Evolutionary conservation across 768 basidiomycete species (phyloP).

Genomic region (Artomyces pyxidatus): DNA sequence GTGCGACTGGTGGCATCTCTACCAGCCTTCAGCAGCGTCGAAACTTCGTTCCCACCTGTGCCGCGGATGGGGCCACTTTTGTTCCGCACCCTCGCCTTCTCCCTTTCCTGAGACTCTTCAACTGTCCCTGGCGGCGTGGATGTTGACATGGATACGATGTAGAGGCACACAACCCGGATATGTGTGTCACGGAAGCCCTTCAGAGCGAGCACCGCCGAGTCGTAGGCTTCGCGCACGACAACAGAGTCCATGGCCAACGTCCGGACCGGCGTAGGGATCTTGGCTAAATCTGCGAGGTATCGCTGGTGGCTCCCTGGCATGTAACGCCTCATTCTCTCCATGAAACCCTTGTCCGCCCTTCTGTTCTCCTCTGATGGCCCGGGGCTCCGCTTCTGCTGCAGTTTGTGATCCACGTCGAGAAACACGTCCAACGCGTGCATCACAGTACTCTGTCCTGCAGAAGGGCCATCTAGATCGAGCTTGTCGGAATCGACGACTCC

Average conservation of each 20-base stretch:
- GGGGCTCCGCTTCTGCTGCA: slow-evolving; percentile 61
- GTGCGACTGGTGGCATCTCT: slow-evolving; percentile 79
- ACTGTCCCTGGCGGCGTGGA: slow-evolving; percentile 48
- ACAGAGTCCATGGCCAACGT: slow-evolving; percentile 50
- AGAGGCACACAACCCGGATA: slow-evolving; percentile 82
- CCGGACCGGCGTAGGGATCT: slow-evolving; percentile 52
- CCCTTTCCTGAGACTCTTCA: slow-evolving; percentile 35
- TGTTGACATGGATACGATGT: slow-evolving; percentile 80
- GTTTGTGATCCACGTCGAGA: slow-evolving; percentile 83
- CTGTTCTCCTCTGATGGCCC: slow-evolving; percentile 58
- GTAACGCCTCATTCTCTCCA: slow-evolving; percentile 89
- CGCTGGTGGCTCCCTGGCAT: slow-evolving; percentile 91
- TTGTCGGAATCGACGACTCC: slow-evolving; percentile 52
- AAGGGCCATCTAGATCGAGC: slow-evolving; percentile 78
- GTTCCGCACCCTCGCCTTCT: slow-evolving; percentile 17
- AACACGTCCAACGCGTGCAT: slow-evolving; percentile 84
- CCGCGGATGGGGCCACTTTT: slow-evolving; percentile 54
- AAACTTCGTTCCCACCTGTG: slow-evolving; percentile 84
- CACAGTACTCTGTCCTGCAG: slow-evolving; percentile 88
- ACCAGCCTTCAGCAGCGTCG: slow-evolving; percentile 78
- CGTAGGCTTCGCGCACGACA: slow-evolving; percentile 65
- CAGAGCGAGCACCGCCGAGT: slow-evolving; percentile 67
- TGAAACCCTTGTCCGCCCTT: slow-evolving; percentile 68
- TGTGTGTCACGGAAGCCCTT: slow-evolving; percentile 82
- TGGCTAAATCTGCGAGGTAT: slow-evolving; percentile 65